Conservation (phyloP, 2,329 filamentous ascomycete species). For the Microdochium paspali region DNA sequence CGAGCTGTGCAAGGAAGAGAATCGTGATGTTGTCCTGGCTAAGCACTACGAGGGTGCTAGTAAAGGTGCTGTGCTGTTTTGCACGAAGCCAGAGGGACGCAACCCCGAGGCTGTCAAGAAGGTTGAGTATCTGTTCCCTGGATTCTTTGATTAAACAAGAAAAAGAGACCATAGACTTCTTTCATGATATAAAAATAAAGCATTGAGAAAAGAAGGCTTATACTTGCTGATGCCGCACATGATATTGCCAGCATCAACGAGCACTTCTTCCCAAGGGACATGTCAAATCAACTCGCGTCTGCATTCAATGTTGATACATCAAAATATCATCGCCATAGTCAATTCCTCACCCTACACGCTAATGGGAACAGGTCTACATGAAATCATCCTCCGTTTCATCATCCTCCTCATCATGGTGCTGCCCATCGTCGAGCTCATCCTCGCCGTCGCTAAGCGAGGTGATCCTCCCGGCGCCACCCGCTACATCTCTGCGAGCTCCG, state of each 20-base stretch:
- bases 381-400: constrained; percentile 21
- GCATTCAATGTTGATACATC: too few species aligned
- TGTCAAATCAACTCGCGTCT: too few species aligned
- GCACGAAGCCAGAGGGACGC: constrained; percentile 72
- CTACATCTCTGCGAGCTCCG: not conserved
- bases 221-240: too few species aligned
- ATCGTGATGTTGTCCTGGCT: constrained; percentile 64
- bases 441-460: too few species aligned
- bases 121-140: constrained; percentile 80
- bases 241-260: too few species aligned
- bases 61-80: constrained; percentile 69
- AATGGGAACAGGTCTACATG: constrained; percentile 7
- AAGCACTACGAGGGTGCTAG: constrained; percentile 73
- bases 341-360: too few species aligned
- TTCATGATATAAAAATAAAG: too few species aligned
- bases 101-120: constrained; percentile 67
- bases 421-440: constrained; percentile 3
- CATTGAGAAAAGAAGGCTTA: too few species aligned
- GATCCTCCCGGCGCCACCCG: not conserved
- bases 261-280: too few species aligned
- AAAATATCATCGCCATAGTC: too few species aligned
- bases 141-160: constrained; percentile 47
- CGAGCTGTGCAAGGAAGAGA: constrained; percentile 68
- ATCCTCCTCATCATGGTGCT: constrained; percentile 9
- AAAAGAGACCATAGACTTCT: not conserved